Conservation (phyloP, 192 early-diverging fungal species). For the Pilobolus umbonatus region DNA sequence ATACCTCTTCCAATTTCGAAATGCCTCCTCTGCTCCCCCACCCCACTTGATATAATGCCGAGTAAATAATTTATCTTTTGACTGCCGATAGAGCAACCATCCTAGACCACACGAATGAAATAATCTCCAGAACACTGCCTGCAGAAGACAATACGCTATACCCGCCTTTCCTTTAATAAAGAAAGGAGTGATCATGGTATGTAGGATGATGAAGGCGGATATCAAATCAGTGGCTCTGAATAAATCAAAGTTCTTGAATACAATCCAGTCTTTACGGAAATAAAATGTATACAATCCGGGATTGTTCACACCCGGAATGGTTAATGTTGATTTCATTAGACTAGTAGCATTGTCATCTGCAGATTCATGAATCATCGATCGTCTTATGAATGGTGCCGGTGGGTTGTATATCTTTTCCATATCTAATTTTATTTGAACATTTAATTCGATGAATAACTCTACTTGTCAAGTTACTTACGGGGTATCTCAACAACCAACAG, state of each 20-base stretch:
- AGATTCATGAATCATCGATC: background rate
- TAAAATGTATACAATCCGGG: constrained; percentile 59
- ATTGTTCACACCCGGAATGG: background rate
- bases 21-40: constrained; percentile 76
- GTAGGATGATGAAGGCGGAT: constrained; percentile 65
- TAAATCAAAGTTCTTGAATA: constrained; percentile 88
- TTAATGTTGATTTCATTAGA: constrained; percentile 15
- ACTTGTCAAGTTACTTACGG: constrained; percentile 43
- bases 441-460: background rate
- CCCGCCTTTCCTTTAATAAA: constrained; percentile 35
- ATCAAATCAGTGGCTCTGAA: constrained; percentile 81
- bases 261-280: constrained; percentile 79
- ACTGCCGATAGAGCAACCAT: constrained; percentile 73
- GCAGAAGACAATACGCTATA: constrained; percentile 47
- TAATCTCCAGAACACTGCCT: constrained; percentile 83
- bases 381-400: constrained; percentile 21
- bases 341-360: constrained; percentile 5
- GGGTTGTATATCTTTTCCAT: constrained; percentile 59
- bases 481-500: constrained; percentile 90
- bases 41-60: constrained; percentile 91
- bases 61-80: constrained; percentile 76
- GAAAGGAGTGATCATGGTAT: constrained; percentile 64
- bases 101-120: constrained; percentile 82
- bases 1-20: constrained; percentile 88
- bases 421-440: constrained; percentile 32